Percentiles rank a stretch among this genome's conserved stretches.
These are phyloP conservation scores for Breviolum minutum DNA, from an alignment of 73 alveolate genomes.

Conservation along the genomic window DNA sequence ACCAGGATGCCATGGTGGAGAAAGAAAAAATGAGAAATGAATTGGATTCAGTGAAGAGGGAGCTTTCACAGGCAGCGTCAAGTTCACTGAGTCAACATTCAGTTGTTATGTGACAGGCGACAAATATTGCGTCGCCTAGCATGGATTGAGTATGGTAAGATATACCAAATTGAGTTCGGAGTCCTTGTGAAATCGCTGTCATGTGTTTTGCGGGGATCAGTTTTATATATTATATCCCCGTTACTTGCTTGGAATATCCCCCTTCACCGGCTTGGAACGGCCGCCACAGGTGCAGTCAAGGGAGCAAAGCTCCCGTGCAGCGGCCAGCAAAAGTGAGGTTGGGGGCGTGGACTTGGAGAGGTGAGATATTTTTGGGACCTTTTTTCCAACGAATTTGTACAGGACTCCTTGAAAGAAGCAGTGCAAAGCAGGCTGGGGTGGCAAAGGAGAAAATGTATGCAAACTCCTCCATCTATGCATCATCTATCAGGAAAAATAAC, in stretches of 20 bases:
- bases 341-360: not conserved
- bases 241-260: not conserved
- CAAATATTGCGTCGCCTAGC: too few species aligned
- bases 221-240: not conserved
- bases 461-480: not conserved
- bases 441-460: not conserved
- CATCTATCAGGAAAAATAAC: not conserved
- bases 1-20: not conserved
- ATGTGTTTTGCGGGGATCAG: too few species aligned
- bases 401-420: not conserved
- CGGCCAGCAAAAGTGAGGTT: not conserved
- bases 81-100: not conserved
- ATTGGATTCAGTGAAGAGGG: not conserved
- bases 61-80: slow-evolving; percentile 1
- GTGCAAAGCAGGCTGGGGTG: not conserved
- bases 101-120: too few species aligned
- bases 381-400: not conserved
- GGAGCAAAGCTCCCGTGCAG: not conserved
- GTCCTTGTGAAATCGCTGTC: not conserved
- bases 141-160: not conserved
- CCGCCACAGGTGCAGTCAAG: not conserved
- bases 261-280: not conserved
- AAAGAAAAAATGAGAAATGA: not conserved
- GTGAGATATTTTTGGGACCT: not conserved
- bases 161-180: too few species aligned